Evolutionary conservation across 257 asterid species (phyloP).

Genomic region (Penstemon eatonii): DNA sequence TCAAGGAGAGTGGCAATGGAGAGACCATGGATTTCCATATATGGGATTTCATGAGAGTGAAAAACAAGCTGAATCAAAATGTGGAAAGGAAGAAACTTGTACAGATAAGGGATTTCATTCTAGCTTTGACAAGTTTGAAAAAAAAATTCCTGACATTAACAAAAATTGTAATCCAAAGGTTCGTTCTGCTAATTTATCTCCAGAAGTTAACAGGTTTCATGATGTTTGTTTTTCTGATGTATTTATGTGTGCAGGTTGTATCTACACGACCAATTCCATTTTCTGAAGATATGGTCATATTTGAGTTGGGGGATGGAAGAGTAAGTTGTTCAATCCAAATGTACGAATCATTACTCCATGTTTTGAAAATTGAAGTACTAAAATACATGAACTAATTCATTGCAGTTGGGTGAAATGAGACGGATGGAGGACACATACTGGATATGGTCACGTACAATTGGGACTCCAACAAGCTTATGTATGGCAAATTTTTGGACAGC

Average conservation of each 20-base stretch:
- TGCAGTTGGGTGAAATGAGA: conserved; percentile 76
- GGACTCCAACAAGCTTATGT: conserved; percentile 80
- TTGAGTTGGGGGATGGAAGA: conserved; percentile 81
- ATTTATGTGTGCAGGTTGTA: conserved; percentile 47
- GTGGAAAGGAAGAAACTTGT: conserved; percentile 32
- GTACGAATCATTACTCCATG: not conserved
- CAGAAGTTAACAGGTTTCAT: not conserved
- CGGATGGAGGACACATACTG: conserved; percentile 49
- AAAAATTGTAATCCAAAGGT: conserved; percentile 70
- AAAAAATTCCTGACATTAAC: conserved; percentile 26
- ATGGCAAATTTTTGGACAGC: conserved; percentile 59
- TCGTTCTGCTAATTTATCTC: conserved; percentile 1
- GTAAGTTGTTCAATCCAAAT: conserved; percentile 44
- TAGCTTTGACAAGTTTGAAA: conserved; percentile 33
- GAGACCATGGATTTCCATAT: conserved; percentile 55
- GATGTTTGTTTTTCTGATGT: not conserved
- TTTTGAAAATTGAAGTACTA: not conserved
- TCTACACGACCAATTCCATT: conserved; percentile 71
- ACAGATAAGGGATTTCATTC: conserved; percentile 32
- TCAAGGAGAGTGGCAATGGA: conserved; percentile 77
- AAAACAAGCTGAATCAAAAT: conserved; percentile 12
- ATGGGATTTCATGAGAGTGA: conserved; percentile 22
- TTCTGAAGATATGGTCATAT: conserved; percentile 63
- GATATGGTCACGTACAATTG: conserved; percentile 80
- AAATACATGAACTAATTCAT: not conserved